Conservation (phyloP, 2,329 filamentous ascomycete genomes). For the Aspergillus fischeri region DNA sequence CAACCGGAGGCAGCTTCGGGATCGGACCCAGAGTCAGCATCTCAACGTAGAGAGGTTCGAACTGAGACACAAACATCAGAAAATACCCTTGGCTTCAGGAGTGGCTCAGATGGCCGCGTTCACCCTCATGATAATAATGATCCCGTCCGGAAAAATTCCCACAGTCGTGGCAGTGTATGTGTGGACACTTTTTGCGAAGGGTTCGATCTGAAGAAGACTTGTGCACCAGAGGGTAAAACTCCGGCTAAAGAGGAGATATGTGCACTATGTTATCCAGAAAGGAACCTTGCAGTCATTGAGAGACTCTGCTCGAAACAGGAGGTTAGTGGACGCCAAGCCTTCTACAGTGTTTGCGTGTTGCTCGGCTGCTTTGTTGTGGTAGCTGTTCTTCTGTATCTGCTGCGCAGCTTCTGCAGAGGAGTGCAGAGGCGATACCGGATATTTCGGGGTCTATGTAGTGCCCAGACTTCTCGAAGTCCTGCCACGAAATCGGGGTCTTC, state of each 20-base stretch:
- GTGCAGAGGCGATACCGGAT: not conserved
- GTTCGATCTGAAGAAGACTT: constrained; percentile 7
- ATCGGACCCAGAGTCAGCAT: not conserved
- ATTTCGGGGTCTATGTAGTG: constrained; percentile 3
- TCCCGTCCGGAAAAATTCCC: not conserved
- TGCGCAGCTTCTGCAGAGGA: constrained; percentile 3
- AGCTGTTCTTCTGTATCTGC: constrained; percentile 6
- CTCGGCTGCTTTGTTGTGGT: constrained; percentile 5
- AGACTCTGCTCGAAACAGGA: constrained; percentile 11
- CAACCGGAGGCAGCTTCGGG: not conserved
- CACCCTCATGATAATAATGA: not conserved
- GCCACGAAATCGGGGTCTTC: not conserved
- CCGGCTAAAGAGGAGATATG: constrained; percentile 8
- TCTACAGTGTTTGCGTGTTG: constrained; percentile 12
- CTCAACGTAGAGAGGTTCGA: not conserved
- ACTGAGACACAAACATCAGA: not conserved
- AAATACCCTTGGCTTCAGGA: not conserved
- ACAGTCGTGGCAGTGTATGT: constrained; percentile 4
- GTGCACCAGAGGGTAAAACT: not conserved
- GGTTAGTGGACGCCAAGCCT: constrained; percentile 9
- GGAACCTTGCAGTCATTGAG: constrained; percentile 7
- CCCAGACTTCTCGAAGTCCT: not conserved
- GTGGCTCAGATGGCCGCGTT: not conserved
- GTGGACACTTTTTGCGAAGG: constrained; percentile 10
- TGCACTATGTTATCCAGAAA: constrained; percentile 13